These are phyloP conservation scores for Hypoxylon lienhwacheense DNA, from an alignment of 495 filamentous ascomycete species.

Conservation along the genomic window DNA sequence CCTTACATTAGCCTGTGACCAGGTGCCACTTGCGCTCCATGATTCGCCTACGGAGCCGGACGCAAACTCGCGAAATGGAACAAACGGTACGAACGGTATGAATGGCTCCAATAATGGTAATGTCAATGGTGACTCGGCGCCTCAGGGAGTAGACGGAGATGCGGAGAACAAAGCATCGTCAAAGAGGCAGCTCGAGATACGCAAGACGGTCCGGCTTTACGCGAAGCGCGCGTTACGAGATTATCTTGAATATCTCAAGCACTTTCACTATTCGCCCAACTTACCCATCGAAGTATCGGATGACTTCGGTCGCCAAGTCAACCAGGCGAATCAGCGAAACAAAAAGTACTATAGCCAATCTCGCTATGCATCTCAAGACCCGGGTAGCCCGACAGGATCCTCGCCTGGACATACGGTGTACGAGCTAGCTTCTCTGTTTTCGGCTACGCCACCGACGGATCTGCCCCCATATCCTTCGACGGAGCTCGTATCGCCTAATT, in stretches of 20 bases:
- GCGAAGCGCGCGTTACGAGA: conserved; percentile 75
- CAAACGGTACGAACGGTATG: conserved; percentile 12
- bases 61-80: conserved; percentile 10
- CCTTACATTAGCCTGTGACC: conserved; percentile 66
- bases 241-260: conserved; percentile 66
- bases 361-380: conserved; percentile 33
- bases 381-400: conserved; percentile 35
- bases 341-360: conserved; percentile 39
- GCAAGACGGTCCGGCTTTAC: conserved; percentile 66
- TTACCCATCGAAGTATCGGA: conserved; percentile 63
- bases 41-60: conserved; percentile 16
- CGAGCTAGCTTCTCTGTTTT: conserved; percentile 58
- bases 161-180: conserved; percentile 48
- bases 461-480: conserved; percentile 60
- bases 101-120: conserved; percentile 18
- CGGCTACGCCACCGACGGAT: conserved; percentile 55
- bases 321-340: conserved; percentile 54
- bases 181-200: conserved; percentile 55
- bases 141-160: conserved; percentile 25
- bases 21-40: conserved; percentile 58
- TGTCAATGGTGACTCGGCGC: conserved; percentile 6
- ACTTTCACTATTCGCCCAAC: conserved; percentile 76
- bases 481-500: conserved; percentile 35
- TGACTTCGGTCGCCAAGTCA: conserved; percentile 67
- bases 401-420: conserved; percentile 42